These are phyloP conservation scores for Sporothrix phasma DNA, from an alignment of 2,329 filamentous ascomycete genomes.

Conservation along the genomic window DNA sequence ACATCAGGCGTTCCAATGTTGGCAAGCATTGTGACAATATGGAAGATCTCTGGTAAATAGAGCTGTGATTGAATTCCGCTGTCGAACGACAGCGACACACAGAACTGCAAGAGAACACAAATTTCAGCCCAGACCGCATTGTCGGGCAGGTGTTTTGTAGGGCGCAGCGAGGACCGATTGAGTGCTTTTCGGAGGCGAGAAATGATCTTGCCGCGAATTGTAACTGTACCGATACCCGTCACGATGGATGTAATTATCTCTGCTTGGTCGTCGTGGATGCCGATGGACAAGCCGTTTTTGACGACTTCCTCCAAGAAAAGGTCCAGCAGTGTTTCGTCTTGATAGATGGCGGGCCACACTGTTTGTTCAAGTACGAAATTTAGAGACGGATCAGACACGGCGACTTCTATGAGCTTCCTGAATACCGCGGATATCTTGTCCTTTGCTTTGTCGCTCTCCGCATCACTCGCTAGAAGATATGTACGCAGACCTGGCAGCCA, in stretches of 20 bases:
- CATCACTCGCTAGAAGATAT: conserved; percentile 47
- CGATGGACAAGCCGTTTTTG: conserved; percentile 50
- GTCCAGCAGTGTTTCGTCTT: conserved; percentile 55
- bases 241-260: conserved; percentile 54
- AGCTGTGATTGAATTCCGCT: conserved; percentile 57
- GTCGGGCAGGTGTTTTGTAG: conserved; percentile 55
- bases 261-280: conserved; percentile 47
- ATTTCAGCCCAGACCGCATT: conserved; percentile 62
- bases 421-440: conserved; percentile 56
- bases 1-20: conserved; percentile 52
- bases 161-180: conserved; percentile 55
- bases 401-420: conserved; percentile 56
- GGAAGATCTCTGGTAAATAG: conserved; percentile 59
- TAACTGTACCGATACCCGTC: conserved; percentile 53
- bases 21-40: conserved; percentile 60
- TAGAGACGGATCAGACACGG: conserved; percentile 49
- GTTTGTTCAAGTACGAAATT: conserved; percentile 53
- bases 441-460: conserved; percentile 54
- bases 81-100: conserved; percentile 56
- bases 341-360: conserved; percentile 54
- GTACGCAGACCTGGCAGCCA: conserved; percentile 55
- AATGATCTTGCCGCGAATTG: conserved; percentile 54
- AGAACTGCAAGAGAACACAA: conserved; percentile 56
- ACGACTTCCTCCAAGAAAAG: conserved; percentile 58
- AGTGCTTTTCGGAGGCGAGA: conserved; percentile 56